Base-by-base conservation (phyloP, 805 yeast species). In the Teunomyces atbi region DNA sequence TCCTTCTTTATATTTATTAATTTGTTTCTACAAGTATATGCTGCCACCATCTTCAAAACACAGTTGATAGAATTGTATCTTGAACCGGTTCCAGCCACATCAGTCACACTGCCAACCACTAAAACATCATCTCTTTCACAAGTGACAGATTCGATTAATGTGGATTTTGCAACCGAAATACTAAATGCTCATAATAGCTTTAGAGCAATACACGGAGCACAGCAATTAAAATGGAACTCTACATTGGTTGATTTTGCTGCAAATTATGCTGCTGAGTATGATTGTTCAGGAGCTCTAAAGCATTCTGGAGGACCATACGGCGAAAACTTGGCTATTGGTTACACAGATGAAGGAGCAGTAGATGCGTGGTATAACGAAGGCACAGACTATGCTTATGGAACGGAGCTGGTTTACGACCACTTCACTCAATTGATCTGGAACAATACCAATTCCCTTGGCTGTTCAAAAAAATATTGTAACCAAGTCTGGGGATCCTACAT, bases 341-440 rank as follows among this genome's bases (percentile, higher is more conserved):
- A 65, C 48, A 45, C 66, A 6, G 58, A 66, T 2, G 51, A 49
- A 2, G 66, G 68, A 5, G 69, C 75, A 4, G 56, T 64, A 2
- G 57, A 66, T 30, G 76, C 73, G 2, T 71, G 76, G 76, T 71
- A 71, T 55, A 49, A 55, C 13, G 76, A 71, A 53, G 71, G 70
- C 6, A 26, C 44, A 3, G 34, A 38, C 10, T 71, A 69, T 54
- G 43, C 51, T 45, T 71, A 60, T 55, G 61, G 59, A 12, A 50
- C 55, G 27, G 60, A 63, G 21, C 20, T 21, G 12, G 49, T 57
- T 5, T 69, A 70, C 41, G 59, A 70, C 42, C 76, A 71, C 54
- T 71, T 71, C 55, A 59, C 76, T 2, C 70, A 66, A 18, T 32
- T 71, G 49, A 53, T 71, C 6, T 71, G 76, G 76, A 65, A 65